Evolutionary conservation across 768 basidiomycete species (phyloP), one percentile per base, ranked within the genome.

Genomic region (Crassisporium funariophilum): DNA sequence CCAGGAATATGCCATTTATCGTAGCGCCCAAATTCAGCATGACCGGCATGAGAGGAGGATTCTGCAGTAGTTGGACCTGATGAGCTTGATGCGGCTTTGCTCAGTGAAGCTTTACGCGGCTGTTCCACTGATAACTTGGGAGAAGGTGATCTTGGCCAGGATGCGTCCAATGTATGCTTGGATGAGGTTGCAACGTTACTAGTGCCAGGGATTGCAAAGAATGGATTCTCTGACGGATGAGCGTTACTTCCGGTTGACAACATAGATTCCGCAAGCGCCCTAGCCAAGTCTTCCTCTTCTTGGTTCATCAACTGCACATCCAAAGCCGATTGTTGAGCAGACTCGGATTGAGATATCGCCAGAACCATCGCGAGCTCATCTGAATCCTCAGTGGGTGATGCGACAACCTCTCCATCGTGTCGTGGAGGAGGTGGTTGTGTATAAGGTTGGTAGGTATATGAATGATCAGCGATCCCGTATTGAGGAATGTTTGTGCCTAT

Each of bases 221-320:
- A 55, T 5, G 52, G 52, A n/a, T 48, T 45, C 24, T 22, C 38
- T 3, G 25, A n/a, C 1, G 39, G 23, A 33, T 41, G 35, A 11
- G 49, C 9, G 29, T 54, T 48, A 16, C 37, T 53, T 34, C 51
- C 57, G n/a, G 54, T 56, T 3, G 56, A 52, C 24, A 56, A 33
- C 55, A 69, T 54, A 1, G 67, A 69, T 41, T 65, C 66, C 53
- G 79, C 74, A 47, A 91, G 54, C 0, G 86, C 88, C 50, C 72
- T 73, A 16, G 78, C 79, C 11, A 90, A 68, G 34, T 88, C 83
- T 22, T 82, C 81, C 47, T 88, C 84, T 58, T 90, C 86, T 52
- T 76, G 73, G 44, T 50, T 61, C 5, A 50, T 56, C 13, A 76
- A 48, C 38, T 68, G 66, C 17, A 70, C 65, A 38, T 67, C 63